Evolutionary conservation across 208 protist genomes (phyloP).

Genomic region (Leishmania major): DNA sequence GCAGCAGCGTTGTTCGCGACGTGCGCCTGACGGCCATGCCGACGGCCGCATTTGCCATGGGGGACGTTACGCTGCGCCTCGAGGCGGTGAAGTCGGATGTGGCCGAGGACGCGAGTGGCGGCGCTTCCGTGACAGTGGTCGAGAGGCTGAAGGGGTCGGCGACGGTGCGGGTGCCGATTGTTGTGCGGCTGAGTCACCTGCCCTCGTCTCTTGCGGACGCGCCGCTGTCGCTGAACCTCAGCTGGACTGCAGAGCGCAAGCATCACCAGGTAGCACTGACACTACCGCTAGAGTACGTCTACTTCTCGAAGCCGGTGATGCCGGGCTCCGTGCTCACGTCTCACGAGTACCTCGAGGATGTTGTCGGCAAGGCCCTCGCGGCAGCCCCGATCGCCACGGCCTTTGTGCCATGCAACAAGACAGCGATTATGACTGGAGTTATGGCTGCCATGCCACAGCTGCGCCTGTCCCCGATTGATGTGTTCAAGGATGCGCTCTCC

Average conservation of each 20-base stretch:
- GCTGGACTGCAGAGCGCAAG: slow-evolving; percentile 52
- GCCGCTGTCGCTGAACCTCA: slow-evolving; percentile 37
- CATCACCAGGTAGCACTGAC: slow-evolving; percentile 2
- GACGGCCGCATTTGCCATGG: slow-evolving; percentile 20
- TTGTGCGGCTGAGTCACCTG: slow-evolving; percentile 29
- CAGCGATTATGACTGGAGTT: slow-evolving; percentile 36
- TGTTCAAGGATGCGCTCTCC: slow-evolving; percentile 69
- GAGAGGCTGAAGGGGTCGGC: slow-evolving; percentile 46
- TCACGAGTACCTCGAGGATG: slow-evolving; percentile 37
- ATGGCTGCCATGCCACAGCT: slow-evolving; percentile 39
- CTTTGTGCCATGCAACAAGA: slow-evolving; percentile 55
- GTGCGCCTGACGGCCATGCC: slow-evolving; percentile 14
- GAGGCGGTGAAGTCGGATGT: not conserved
- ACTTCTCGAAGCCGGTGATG: slow-evolving; percentile 55
- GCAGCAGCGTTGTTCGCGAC: slow-evolving; percentile 29
- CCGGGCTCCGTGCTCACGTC: slow-evolving; percentile 24
- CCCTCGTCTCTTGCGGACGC: slow-evolving; percentile 37
- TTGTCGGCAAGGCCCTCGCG: slow-evolving; percentile 39
- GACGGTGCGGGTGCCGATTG: slow-evolving; percentile 31
- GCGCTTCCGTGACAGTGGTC: slow-evolving; percentile 22
- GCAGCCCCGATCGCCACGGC: slow-evolving; percentile 40
- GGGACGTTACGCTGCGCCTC: slow-evolving; percentile 12
- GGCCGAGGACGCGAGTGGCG: not conserved
- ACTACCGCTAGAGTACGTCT: slow-evolving; percentile 52
- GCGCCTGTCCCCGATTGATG: slow-evolving; percentile 53